Percentiles rank a stretch among this genome's conserved stretches.
These are phyloP conservation scores for Heterobasidion parviporum DNA, from an alignment of 1,284 basidiomycete genomes.

Conservation along the genomic window DNA sequence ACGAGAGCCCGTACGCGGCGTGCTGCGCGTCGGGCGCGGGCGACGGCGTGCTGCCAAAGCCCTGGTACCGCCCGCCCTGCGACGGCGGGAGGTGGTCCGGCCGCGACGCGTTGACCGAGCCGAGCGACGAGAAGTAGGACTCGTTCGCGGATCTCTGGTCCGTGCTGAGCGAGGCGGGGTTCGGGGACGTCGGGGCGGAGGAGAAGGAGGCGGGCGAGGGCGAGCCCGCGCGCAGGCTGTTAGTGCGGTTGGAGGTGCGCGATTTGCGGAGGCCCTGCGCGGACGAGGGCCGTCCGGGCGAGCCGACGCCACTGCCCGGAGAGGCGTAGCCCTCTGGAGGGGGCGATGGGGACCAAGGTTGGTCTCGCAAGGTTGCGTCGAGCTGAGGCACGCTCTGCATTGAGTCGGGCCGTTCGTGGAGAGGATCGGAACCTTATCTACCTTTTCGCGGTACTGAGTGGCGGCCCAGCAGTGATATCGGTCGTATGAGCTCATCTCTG, in stretches of 20 bases:
- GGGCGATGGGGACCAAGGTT: conserved; percentile 61
- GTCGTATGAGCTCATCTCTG: conserved; percentile 62
- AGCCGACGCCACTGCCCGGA: conserved; percentile 24
- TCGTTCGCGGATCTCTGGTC: conserved; percentile 74
- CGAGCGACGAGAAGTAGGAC: conserved; percentile 65
- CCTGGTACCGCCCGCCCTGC: conserved; percentile 79
- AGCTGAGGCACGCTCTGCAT: conserved; percentile 36
- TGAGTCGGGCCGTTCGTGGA: neutral
- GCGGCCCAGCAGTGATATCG: conserved; percentile 92
- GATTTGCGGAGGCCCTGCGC: conserved; percentile 74
- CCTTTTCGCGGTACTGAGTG: conserved; percentile 87
- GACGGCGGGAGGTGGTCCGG: conserved; percentile 71
- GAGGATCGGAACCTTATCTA: conserved; percentile 20
- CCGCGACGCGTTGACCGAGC: conserved; percentile 62
- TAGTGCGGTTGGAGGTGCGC: conserved; percentile 52
- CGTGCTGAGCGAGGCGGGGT: conserved; percentile 27
- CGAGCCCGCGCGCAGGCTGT: conserved; percentile 39
- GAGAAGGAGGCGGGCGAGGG: conserved; percentile 34
- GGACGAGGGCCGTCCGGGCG: conserved; percentile 50
- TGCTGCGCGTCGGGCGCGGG: conserved; percentile 40
- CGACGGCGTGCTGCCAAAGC: conserved; percentile 70
- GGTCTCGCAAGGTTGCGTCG: conserved; percentile 60
- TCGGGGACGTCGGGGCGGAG: conserved; percentile 28
- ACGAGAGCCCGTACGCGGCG: conserved; percentile 60
- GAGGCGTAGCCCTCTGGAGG: conserved; percentile 40